Conservation (phyloP, 108 stramenopile species). For the Skeletonema grethae region DNA sequence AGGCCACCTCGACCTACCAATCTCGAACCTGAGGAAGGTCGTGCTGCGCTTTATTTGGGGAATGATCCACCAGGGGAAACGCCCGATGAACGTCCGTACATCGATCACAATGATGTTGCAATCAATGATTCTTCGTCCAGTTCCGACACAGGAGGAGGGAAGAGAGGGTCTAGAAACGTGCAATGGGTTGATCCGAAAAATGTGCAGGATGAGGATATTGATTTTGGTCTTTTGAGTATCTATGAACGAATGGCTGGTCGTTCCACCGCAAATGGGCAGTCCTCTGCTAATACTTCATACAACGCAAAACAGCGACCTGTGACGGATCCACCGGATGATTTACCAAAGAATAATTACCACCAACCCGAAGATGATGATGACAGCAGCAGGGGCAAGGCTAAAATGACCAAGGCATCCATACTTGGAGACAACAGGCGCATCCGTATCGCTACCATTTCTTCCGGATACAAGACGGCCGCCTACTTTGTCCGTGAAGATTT, state of each 20-base stretch:
- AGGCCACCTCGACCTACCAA: neutral
- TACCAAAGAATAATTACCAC: neutral
- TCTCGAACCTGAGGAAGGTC: neutral
- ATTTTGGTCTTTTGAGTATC: neutral
- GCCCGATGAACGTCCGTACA: neutral
- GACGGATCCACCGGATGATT: neutral
- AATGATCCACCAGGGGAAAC: neutral
- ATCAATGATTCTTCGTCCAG: neutral
- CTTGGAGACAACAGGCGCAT: slow-evolving; percentile 5
- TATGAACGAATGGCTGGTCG: neutral
- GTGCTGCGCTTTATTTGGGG: neutral
- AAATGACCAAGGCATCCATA: neutral
- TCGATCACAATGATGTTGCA: neutral
- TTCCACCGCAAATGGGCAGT: neutral
- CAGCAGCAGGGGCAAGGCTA: neutral
- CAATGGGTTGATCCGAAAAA: slow-evolving; percentile 1
- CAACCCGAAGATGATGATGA: neutral
- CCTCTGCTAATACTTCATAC: neutral
- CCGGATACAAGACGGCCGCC: slow-evolving; percentile 34
- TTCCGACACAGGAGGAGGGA: neutral
- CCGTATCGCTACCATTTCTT: slow-evolving; percentile 44
- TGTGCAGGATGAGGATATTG: neutral
- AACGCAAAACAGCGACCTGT: neutral
- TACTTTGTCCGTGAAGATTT: slow-evolving; percentile 44
- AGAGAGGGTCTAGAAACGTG: neutral